phyloP scores from a whole-genome alignment of 768 basidiomycete genomes.

The Trametes meyenii region DNA sequence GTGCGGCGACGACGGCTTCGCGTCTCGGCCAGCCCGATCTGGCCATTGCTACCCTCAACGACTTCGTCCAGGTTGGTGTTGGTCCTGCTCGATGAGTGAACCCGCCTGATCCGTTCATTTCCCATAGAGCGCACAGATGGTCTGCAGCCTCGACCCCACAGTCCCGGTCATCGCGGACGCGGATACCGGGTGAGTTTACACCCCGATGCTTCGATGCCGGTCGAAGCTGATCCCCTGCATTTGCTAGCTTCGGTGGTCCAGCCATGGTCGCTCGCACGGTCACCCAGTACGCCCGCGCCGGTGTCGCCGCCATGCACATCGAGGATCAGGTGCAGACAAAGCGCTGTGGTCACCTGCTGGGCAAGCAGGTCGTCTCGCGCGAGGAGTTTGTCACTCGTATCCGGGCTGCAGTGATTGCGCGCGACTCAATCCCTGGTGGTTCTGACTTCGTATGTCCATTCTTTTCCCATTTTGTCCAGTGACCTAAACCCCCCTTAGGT shows the following conservation, averaged over 20 bases:
- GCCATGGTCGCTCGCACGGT: conserved; percentile 78
- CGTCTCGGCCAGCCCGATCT: conserved; percentile 79
- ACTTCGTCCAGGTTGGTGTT: conserved; percentile 59
- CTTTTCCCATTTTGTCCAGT: neutral
- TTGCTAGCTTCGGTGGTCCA: conserved; percentile 63
- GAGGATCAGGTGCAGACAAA: conserved; percentile 86
- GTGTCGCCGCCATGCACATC: conserved; percentile 76
- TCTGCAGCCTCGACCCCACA: conserved; percentile 63
- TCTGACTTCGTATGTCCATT: conserved; percentile 66
- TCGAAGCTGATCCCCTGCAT: neutral
- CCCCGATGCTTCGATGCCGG: neutral
- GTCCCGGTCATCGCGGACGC: conserved; percentile 79
- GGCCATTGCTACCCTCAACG: conserved; percentile 76
- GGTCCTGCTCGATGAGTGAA: conserved; percentile 4
- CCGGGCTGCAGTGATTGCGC: conserved; percentile 76
- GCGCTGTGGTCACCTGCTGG: conserved; percentile 77
- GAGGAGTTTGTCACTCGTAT: conserved; percentile 77
- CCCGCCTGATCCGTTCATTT: neutral
- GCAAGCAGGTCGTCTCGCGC: conserved; percentile 80
- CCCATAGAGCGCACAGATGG: conserved; percentile 64
- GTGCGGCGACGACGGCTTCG: conserved; percentile 80
- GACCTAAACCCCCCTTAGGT: conserved; percentile 42
- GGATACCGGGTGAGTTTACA: conserved; percentile 62
- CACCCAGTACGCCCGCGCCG: conserved; percentile 66
- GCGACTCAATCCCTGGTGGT: conserved; percentile 72